phyloP scores from a whole-genome alignment of 257 asterid genomes.

The Jasminum sambac region DNA sequence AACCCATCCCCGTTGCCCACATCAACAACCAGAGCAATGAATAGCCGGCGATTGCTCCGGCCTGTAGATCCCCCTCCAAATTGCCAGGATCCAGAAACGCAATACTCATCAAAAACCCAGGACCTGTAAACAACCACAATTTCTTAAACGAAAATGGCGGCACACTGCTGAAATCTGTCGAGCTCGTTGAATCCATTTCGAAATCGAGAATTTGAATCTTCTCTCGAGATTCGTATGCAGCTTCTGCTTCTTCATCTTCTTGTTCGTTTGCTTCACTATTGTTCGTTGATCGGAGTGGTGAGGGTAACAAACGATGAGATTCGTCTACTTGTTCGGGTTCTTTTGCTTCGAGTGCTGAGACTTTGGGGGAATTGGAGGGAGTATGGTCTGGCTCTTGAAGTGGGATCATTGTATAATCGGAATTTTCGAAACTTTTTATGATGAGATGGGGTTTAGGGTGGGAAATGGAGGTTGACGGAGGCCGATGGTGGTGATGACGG shows the following conservation, averaged over 20 bases:
- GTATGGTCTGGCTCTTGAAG: constrained; percentile 35
- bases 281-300: constrained; percentile 26
- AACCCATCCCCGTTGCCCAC: constrained; percentile 94
- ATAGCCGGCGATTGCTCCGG: constrained; percentile 95
- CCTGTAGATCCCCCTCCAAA: constrained; percentile 92
- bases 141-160: constrained; percentile 81
- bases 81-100: constrained; percentile 95
- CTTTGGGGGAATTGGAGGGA: constrained; percentile 18
- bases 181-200: constrained; percentile 42
- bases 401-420: constrained; percentile 51
- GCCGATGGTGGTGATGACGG: constrained; percentile 15
- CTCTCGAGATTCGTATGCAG: constrained; percentile 57
- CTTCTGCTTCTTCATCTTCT: constrained; percentile 46
- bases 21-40: constrained; percentile 78
- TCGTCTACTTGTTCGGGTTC: constrained; percentile 47
- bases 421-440: constrained; percentile 4
- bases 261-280: constrained; percentile 12
- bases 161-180: constrained; percentile 33
- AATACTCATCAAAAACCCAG: constrained; percentile 91
- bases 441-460: neutral
- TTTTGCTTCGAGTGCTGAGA: constrained; percentile 14
- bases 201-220: constrained; percentile 55
- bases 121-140: constrained; percentile 89
- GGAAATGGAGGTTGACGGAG: constrained; percentile 4
- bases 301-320: constrained; percentile 51